These are phyloP conservation scores for Exophiala phaeomuriformis DNA, from an alignment of 2,329 filamentous ascomycete species.

Conservation along the genomic window DNA sequence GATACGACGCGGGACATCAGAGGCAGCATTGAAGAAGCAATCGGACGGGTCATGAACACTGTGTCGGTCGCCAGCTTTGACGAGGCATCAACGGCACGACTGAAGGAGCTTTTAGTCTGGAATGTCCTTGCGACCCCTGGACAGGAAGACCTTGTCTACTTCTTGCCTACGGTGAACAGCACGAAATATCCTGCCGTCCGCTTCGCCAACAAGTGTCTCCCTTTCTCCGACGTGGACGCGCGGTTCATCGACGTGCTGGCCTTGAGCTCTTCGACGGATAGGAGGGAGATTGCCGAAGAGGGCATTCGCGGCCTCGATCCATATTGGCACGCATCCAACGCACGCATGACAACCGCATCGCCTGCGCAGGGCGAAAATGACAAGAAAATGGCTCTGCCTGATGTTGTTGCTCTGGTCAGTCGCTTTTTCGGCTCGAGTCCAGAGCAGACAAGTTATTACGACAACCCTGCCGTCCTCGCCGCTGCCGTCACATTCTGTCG, in stretches of 20 bases:
- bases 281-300: conserved; percentile 81
- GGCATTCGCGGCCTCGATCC: conserved; percentile 80
- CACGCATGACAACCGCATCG: conserved; percentile 5
- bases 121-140: conserved; percentile 53
- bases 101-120: conserved; percentile 55
- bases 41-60: conserved; percentile 67
- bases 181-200: conserved; percentile 76
- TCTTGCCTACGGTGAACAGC: conserved; percentile 54
- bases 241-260: conserved; percentile 87
- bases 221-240: conserved; percentile 68
- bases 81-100: conserved; percentile 36
- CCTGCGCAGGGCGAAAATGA: not conserved
- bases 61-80: conserved; percentile 39
- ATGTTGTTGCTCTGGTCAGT: conserved; percentile 39
- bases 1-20: conserved; percentile 68
- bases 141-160: conserved; percentile 35
- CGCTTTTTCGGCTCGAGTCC: conserved; percentile 40
- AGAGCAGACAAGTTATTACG: conserved; percentile 31
- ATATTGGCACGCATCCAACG: conserved; percentile 51
- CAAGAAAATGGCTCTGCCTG: conserved; percentile 32
- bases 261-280: conserved; percentile 57
- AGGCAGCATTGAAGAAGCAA: conserved; percentile 79
- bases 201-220: conserved; percentile 81
- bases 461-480: conserved; percentile 50
- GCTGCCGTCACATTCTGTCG: conserved; percentile 64